Evolutionary conservation across 1,284 basidiomycete genomes (phyloP), one percentile per base, ranked within the genome.

Genomic region (Psilocybe mexicana): DNA sequence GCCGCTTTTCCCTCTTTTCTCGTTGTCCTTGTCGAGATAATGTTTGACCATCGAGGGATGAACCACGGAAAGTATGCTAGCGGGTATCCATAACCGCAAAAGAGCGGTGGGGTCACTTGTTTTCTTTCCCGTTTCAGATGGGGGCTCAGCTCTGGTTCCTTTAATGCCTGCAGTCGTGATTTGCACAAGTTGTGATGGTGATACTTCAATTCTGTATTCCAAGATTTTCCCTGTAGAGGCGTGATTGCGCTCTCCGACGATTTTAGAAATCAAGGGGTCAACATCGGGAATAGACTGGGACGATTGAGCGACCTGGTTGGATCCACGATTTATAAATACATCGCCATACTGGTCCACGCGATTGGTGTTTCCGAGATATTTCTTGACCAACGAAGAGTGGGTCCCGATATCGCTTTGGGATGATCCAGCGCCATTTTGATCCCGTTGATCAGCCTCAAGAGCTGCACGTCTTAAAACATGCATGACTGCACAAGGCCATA

Each of bases 161-260:
- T 67, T 69, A 50, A 83, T 72, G 1, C 79, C 77, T 3, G 68
- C 63, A 14, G 65, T 62, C 3, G 76, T 69, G n/a, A 80, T 61
- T 2, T 63, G 58, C 11, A 79, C 74, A 4, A 82, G 64, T 58
- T 77, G 75, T 4, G 64, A 58, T 3, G 79, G 79, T 45, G 68
- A 72, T 5, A 81, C 57, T 60, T 76, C 75, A 11, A 81, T 66
- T 12, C 73, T 71, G 60, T 79, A 80, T 63, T 81, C 79, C 26
- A 74, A 66, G n/a, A 78, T 51, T 6, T 63, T 50, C 61, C 79
- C 79, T 0, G 79, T 81, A 4, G 75, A 76, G 5, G 73, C 66
- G 58, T 78, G 76, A 12, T 68, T 58, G 2, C 78, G 73, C 10
- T 43, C 63, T 1, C 66, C 60, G n/a, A 69, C 66, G 36, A 78